phyloP scores from a whole-genome alignment of 176 grass and related monocot species.

The Bromus sterilis region DNA sequence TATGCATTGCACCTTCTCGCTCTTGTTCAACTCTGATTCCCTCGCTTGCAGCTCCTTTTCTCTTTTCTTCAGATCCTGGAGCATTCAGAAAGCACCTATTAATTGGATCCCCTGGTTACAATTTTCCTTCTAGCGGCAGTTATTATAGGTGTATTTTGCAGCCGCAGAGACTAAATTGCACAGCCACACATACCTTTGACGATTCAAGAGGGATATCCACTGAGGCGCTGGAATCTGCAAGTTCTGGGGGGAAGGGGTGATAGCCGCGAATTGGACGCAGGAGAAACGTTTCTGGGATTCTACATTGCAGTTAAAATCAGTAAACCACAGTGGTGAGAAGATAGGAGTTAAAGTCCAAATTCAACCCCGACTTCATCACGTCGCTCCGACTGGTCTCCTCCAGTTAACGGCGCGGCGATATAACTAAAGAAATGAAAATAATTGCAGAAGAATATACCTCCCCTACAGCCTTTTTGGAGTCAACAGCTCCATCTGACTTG shows the following conservation, averaged over 20 bases:
- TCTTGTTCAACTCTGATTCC: constrained; percentile 80
- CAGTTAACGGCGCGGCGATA: too few species aligned
- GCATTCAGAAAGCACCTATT: neutral
- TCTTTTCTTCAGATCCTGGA: constrained; percentile 78
- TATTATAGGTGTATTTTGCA: neutral
- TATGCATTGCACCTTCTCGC: constrained; percentile 55
- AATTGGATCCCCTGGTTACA: neutral
- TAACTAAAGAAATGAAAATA: too few species aligned
- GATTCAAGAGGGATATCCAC: constrained; percentile 87
- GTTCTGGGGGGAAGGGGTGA: constrained; percentile 83
- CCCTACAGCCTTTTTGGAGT: constrained; percentile 31
- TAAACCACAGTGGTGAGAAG: neutral
- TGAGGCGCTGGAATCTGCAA: constrained; percentile 61
- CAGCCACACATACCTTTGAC: constrained; percentile 49
- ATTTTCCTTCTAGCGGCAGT: neutral
- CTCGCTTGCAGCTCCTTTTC: too few species aligned
- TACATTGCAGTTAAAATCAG: constrained; percentile 17
- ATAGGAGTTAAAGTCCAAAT: neutral
- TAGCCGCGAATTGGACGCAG: constrained; percentile 72
- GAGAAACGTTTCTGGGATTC: constrained; percentile 62
- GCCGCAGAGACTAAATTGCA: neutral
- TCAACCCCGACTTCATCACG: neutral
- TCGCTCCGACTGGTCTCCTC: too few species aligned
- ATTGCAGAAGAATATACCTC: constrained; percentile 31
- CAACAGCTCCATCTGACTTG: too few species aligned